Evolutionary conservation across 306 rosid species (phyloP), one percentile per base, ranked within the genome.

Genomic region (Dryas drummondii): DNA sequence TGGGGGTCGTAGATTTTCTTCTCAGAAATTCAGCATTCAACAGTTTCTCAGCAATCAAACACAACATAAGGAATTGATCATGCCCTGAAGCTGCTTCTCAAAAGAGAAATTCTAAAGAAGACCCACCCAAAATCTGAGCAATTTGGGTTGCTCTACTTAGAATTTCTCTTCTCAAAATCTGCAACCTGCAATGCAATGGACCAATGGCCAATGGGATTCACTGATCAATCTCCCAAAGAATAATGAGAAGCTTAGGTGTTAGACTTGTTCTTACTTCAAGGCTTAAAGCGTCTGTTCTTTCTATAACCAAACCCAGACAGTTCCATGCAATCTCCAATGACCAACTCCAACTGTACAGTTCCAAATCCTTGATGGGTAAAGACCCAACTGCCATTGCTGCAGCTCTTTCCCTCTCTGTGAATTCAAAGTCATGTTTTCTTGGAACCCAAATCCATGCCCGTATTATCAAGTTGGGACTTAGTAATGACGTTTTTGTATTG

Each of bases 401-500:
- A 49, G 85, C 90, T 11, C 88, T 88, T 47, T 77, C 79, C 19
- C 49, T 80, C 27, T 81, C 84, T 27, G 87, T 73, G 78, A 70
- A 62, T 59, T 54, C 40, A 53, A 72, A 78, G 8, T 88, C 92
- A 6, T 73, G 2, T 44, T 2, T 67, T 71, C 72, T 82, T 22
- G 90, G 87, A 68, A 42, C 83, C 22, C 85, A 84, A 68, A 66
- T 86, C 13, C 92, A 88, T 65, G 80, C 83, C 22, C 66, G 55
- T 70, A 45, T 88, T 26, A 46, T 83, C 62, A 86, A 84, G 67
- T 45, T 80, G 78, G 90, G 90, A 5, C 66, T 80, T 44, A 66
- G 57, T 60, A 51, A 10, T 45, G 87, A 82, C 26, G 56, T 77
- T 73, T 88, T 84, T 71, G 50, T 82, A 14, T 66, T 58, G 74